These are phyloP conservation scores for Sorghum bicolor DNA, from an alignment of 176 grass and related monocot species.

Conservation along the genomic window Sorghum_bicolor_NCBIv3 NC_012873.2:54612501-54613000, in stretches of 20 bases:
- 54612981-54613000: not conserved
- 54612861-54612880: conserved; percentile 7
- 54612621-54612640: not conserved
- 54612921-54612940: not conserved
- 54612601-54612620: not conserved
- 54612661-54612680: conserved; percentile 4
- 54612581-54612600: not conserved
- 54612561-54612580: not conserved
- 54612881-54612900: not conserved
- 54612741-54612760: not conserved
- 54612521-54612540: not conserved
- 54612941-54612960: not conserved
- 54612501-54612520: not conserved
- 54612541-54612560: not conserved
- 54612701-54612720: not conserved
- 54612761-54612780: not conserved
- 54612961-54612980: too few species aligned
- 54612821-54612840: not conserved
- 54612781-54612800: not conserved
- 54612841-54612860: not conserved
- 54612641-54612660: not conserved
- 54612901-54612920: not conserved
- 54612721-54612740: not conserved
- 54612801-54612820: not conserved
- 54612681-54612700: not conserved